A percentile compares a stretch with the other conserved stretches of the same genome.
phyloP scores from a whole-genome alignment of 148 eudicot species.

The Simmondsia chinensis region DNA sequence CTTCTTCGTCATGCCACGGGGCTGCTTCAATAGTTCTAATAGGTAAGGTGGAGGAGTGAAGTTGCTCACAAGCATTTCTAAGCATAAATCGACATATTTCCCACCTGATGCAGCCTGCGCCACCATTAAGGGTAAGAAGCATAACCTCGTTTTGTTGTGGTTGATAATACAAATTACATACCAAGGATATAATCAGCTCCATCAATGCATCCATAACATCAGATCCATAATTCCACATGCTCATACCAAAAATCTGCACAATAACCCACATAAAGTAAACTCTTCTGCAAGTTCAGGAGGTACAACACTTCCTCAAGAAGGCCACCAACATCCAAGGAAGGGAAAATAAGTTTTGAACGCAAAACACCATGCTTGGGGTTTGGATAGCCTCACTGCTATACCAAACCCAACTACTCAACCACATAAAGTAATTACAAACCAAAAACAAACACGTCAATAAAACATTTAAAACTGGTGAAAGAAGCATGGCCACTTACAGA shows the following conservation, averaged over 20 bases:
- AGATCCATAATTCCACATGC: conserved; percentile 79
- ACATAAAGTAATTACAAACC: not conserved
- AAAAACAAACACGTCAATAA: not conserved
- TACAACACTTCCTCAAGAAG: too few species aligned
- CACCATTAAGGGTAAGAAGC: conserved; percentile 5
- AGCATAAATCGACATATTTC: conserved; percentile 60
- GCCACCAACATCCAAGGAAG: too few species aligned
- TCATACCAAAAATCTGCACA: conserved; percentile 63
- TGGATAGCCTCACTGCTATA: too few species aligned
- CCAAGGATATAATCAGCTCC: conserved; percentile 64
- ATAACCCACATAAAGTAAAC: not conserved
- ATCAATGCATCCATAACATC: conserved; percentile 89
- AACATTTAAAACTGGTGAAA: not conserved
- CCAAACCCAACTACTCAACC: too few species aligned
- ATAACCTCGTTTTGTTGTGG: conserved; percentile 1
- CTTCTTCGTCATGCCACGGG: conserved; percentile 52
- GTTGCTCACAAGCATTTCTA: conserved; percentile 84
- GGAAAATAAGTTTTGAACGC: too few species aligned
- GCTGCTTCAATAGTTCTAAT: conserved; percentile 33
- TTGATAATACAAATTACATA: conserved; percentile 21
- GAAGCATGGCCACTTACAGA: conserved; percentile 34
- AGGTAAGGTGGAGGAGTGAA: conserved; percentile 53
- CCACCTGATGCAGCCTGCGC: conserved; percentile 76
- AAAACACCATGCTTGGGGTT: too few species aligned
- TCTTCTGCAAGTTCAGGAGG: too few species aligned